Evolutionary conservation across 2,329 filamentous ascomycete genomes (phyloP), one percentile per base, ranked within the genome.

Genomic region (Alternaria sp.): DNA sequence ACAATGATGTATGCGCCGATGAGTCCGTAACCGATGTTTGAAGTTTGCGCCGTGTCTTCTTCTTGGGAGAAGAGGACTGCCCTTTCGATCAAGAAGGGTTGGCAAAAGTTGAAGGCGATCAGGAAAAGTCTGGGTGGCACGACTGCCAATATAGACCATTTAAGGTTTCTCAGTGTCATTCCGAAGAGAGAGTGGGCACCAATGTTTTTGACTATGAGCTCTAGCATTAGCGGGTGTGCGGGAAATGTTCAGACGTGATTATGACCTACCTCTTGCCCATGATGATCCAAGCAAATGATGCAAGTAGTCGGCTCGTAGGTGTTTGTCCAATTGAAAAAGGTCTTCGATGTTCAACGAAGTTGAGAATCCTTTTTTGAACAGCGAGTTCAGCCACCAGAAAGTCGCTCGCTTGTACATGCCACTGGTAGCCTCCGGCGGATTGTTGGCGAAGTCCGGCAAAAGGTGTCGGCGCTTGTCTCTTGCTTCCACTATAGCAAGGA

Each of bases 321-420:
- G 74, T 59, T 84, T 83, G 61, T 86, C 84, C 33, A 86, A 71
- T 0, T 74, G 64, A 64, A 74, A 83, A 4, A 86, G 76, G 60
- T 85, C 84, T 8, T 83, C 80, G 0, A 86, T 75, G 1, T 72
- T 67, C 14, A 87, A 66, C 4, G 79, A 65, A 7, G 80, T 83
- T 5, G 74, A 80, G 74, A 82, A 87, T 0, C 86, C 86, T 15
- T 77, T 74, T 25, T 79, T 79, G 45, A 89, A 83, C 7, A 89
- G 71, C 3, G 81, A 79, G 61, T 84, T 87, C 54, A 87, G 73
- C 86, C 86, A 88, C 78, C 81, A 84, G 69, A 88, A 88, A 12
- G 86, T 74, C 0, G 75, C 76, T 46, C 80, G 78, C 63, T 79
- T 86, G 65, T 84, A 84, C n/a, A 86, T 76, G 4, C 85, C 82